Evolutionary conservation across 768 basidiomycete species (phyloP), one percentile per base, ranked within the genome.

Genomic region (Megacollybia marginata): DNA sequence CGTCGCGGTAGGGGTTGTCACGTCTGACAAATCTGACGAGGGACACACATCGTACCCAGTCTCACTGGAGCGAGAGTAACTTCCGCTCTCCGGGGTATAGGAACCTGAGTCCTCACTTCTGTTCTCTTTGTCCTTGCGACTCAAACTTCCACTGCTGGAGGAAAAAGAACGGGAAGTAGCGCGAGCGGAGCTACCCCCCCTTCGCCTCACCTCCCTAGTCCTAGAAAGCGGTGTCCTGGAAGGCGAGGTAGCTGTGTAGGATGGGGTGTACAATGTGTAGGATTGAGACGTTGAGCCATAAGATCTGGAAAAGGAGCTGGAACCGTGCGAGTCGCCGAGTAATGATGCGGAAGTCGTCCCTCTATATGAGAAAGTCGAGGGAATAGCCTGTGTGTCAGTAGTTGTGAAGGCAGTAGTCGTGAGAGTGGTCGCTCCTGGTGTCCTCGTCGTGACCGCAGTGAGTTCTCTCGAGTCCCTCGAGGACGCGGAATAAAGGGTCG

Each of bases 151-250:
- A 34, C 28, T 54, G 34, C 54, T 54, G 2, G 60, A 70, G 1
- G 76, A 73, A 47, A 69, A 67, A 7, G 74, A 69, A 36, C 73
- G 65, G 5, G 76, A 70, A 19, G 64, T 65, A 12, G 60, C 52
- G 34, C 69, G 68, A 13, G 31, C 20, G n/a, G 52, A 40, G 5
- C 33, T 31, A 2, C 74, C 72, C 4, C 70, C 63, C 33, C 80
- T 68, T 50, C 84, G 68, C 48, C 82, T 68, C 7, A 88, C 72
- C 35, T 73, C 84, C 13, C 77, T 64, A 0, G 79, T 75, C 19
- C 86, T 71, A 8, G 82, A 77, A 16, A 88, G 67, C 1, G 71
- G 58, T 2, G 68, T 65, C 1, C 70, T 65, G 1, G 82, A 79
- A 4, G 81, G 73, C 0, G 82, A 77, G 74, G 60, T 18, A 69